A percentile compares a stretch with the other conserved stretches of the same genome.
Evolutionary conservation across 305 asterid species (phyloP).

Genomic region (Solanum hybrid): DNA sequence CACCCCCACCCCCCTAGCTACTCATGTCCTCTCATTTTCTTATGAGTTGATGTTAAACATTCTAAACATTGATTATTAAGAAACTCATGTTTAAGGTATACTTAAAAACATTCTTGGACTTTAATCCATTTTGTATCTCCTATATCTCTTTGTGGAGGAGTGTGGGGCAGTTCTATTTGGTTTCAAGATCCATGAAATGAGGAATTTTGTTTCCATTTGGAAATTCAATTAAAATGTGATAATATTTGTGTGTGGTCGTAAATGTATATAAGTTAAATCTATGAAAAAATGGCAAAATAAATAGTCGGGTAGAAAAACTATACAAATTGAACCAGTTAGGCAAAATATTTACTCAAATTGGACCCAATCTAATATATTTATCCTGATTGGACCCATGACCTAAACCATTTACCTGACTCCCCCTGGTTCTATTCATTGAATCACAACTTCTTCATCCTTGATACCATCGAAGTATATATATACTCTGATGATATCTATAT

Average conservation of each 20-base stretch:
- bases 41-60: not conserved
- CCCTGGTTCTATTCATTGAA: not conserved
- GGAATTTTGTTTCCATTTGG: not conserved
- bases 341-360: not conserved
- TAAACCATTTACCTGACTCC: not conserved
- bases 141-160: not conserved
- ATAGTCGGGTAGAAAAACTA: not conserved
- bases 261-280: not conserved
- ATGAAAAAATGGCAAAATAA: not conserved
- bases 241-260: not conserved
- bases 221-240: not conserved
- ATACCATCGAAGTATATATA: not conserved
- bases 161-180: not conserved
- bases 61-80: conserved; percentile 1
- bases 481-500: not conserved
- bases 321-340: not conserved
- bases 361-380: not conserved
- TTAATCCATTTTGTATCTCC: not conserved
- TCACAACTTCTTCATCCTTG: not conserved
- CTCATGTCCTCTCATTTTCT: not conserved
- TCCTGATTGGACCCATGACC: not conserved
- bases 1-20: not conserved
- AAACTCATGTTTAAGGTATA: not conserved
- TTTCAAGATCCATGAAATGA: not conserved
- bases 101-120: not conserved